phyloP scores from a whole-genome alignment of 257 asterid species.

The Forsythia viridissima region DNA sequence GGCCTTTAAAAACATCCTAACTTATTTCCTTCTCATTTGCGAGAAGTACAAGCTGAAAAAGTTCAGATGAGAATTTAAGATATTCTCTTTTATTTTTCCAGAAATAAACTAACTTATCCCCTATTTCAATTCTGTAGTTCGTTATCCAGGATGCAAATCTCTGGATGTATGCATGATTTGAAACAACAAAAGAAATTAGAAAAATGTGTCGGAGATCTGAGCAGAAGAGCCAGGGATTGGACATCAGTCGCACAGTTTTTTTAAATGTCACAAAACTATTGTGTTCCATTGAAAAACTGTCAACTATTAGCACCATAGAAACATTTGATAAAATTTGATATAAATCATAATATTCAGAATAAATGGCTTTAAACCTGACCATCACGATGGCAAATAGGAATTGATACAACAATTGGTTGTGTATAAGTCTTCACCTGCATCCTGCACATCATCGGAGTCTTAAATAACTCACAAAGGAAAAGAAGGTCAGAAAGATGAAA shows the following conservation, averaged over 20 bases:
- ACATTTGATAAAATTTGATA: slow-evolving; percentile 12
- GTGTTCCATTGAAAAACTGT: not conserved
- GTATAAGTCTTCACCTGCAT: slow-evolving; percentile 90
- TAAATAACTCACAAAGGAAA: slow-evolving; percentile 11
- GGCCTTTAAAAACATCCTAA: too few relatives aligned
- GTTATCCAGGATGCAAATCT: slow-evolving; percentile 7
- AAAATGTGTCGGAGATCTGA: not conserved
- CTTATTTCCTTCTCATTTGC: too few relatives aligned
- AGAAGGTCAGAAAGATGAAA: slow-evolving; percentile 10
- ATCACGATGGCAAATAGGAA: slow-evolving; percentile 81
- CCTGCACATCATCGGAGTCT: slow-evolving; percentile 48
- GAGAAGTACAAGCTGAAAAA: slow-evolving; percentile 9
- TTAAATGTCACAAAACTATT: too few relatives aligned
- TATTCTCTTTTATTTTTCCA: not conserved
- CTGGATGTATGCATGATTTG: slow-evolving; percentile 1
- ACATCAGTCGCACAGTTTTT: not conserved
- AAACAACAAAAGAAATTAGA: slow-evolving; percentile 2
- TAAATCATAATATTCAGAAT: not conserved
- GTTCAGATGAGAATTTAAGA: slow-evolving; percentile 7
- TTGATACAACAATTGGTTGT: slow-evolving; percentile 86
- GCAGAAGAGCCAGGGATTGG: slow-evolving; percentile 7
- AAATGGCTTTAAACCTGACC: slow-evolving; percentile 52
- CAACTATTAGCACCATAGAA: not conserved
- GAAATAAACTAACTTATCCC: slow-evolving; percentile 10
- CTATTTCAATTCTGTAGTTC: not conserved